Evolutionary conservation across 2,329 filamentous ascomycete species (phyloP), one percentile per base, ranked within the genome.

Genomic region (Albifimbria verrucaria): DNA sequence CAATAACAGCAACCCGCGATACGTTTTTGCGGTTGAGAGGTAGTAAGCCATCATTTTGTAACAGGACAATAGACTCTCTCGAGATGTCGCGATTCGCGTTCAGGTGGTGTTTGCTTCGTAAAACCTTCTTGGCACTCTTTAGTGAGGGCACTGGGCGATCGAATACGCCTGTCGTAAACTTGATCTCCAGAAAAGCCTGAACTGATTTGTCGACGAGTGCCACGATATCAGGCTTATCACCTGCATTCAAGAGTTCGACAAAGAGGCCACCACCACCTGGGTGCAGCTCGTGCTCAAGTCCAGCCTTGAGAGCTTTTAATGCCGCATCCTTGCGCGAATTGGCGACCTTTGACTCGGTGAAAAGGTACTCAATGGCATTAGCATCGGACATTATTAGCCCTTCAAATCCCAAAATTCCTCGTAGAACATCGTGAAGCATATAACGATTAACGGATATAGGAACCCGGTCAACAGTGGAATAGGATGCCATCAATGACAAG

Each of bases 351-450:
- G 63, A 67, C 25, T 64, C 57, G 1, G 59, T 61, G 48, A 62
- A 61, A 42, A 67, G 60, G 51, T 68, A 59, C 3, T 56, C 42
- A 26, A 70, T 60, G 7, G 61, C 63, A 12, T 57, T 59, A 2
- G 68, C 65, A 49, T 69, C 67, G 3, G 65, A 69, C 62, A 70
- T 68, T 53, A 70, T 59, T 11, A 70, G 53, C 0, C 68, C 67
- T 4, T 65, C 50, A 50, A 70, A 70, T 11, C 65, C 67, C 4
- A 70, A 51, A 15, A 61, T 65, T 2, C 55, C 56, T 6, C 58
- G 56, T 2, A 61, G 51, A 11, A 61, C 32, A 6, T 66, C 59
- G n/a, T 61, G 61, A 5, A 68, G 58, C 54, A 70, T 61, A 49
- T 66, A 64, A 48, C 61, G 59, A 54, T 70, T 71, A 52, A 60